Evolutionary conservation across 2,329 filamentous ascomycete species (phyloP), one percentile per base, ranked within the genome.

Genomic region (Emericellopsis atlantica): DNA sequence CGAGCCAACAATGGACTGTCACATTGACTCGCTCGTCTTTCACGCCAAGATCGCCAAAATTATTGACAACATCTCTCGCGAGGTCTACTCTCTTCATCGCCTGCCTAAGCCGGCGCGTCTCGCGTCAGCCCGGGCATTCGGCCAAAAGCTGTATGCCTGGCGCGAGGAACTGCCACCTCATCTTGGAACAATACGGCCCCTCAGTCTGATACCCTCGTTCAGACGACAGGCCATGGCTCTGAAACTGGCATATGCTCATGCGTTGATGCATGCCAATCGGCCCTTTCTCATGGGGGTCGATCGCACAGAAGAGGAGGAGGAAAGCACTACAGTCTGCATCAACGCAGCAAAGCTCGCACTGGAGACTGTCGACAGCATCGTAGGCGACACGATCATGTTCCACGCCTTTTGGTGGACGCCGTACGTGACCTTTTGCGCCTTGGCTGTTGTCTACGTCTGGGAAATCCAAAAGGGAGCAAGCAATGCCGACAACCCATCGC

Each of bases 361-460:
- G 0, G 57, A 66, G 21, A 62, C 60, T 1, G 64, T 69, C 7
- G 60, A 66, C 40, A 55, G 58, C 10, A 55, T 67, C 24, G 60
- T 61, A 18, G 48, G 54, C 2, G 58, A 61, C 6, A 59, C 54
- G 9, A 21, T 56, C 58, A 57, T 65, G 3, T 69, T 66, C 39
- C 61, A 68, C 40, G 64, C 66, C 0, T 65, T 71, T 32, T 73
- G 70, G 66, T 72, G 67, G 51, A 73, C 66, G 21, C 66, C 70
- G 32, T 73, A 72, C 45, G 67, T 72, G 4, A 64, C 67, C 0
- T 74, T 74, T 42, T 74, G 69, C 45, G 69, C 71, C 1, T 57
- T 76, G 0, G 67, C 68, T 0, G 67, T 74, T 4, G 54, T 72
- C 0, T 75, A 74, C 43, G 65, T 76, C 3, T 72, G 68, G 58